Base-by-base conservation (phyloP, 2,329 filamentous ascomycete genomes). In the Grosmannia clavigera region DNA sequence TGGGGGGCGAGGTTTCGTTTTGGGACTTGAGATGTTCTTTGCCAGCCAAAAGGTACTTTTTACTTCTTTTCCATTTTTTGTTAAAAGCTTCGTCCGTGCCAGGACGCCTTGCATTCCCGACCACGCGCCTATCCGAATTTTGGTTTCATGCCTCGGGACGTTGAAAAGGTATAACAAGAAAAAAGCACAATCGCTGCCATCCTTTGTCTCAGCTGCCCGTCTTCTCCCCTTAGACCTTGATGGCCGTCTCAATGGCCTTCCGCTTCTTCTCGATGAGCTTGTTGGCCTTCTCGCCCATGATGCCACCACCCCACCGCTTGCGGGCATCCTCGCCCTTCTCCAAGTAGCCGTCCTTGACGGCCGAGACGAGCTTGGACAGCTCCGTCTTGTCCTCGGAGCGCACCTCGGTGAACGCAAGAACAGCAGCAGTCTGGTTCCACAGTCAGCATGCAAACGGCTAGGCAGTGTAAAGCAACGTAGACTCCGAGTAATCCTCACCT, bases 261-360 rank as follows among this genome's bases (percentile, higher is more conserved):
- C 87, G 84, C 83, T 90, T 90, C 88, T 96, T 96, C 77, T 79
- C 77, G 65, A 78, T 82, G 72, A 79, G 79, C 78, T 82, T 83
- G 78, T 84, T 85, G 74, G 94, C 92, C 90, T 99, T 99, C 75
- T 86, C 82, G 73, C 94, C 82, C 92, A 99, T 96, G 81, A 99
- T 96, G 78, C 95, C 95, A 84, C 94, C 94, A 81, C 95, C 94
- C 94, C 95, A 99, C 80, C 92, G 89, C 76, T 88, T 86, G 78
- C 90, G 88, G 71, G 83, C 78, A 74, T 91, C 88, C 80, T 97
- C 92, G 76, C 89, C 89, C 85, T 95, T 95, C 78, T 95, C 91
- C 71, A 89, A 79, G 85, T 95, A 99, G 69, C 92, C 94, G 73
- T 97, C 92, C 87, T 99, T 97, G 84, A 99, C 82, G 74, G 94